phyloP scores from a whole-genome alignment of 305 asterid genomes.

The Coffea humblotiana region DNA sequence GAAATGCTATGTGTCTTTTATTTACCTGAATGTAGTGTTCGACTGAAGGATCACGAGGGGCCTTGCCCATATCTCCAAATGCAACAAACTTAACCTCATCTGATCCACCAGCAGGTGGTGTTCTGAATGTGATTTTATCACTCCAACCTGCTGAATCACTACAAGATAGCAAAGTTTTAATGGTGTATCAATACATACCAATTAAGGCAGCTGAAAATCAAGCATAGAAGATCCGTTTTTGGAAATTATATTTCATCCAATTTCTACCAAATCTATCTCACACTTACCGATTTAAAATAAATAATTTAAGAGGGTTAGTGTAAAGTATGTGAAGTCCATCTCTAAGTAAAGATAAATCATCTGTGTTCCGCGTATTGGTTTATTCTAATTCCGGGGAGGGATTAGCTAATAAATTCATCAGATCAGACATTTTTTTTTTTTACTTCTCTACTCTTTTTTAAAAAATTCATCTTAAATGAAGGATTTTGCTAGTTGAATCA shows the following conservation, averaged over 20 bases:
- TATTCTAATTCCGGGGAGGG: no score
- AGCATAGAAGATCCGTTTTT: not conserved
- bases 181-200: not conserved
- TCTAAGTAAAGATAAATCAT: no score
- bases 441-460: not conserved
- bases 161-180: not conserved
- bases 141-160: slow-evolving; percentile 85
- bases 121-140: slow-evolving; percentile 43
- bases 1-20: not conserved
- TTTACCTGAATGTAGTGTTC: slow-evolving; percentile 82
- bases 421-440: not conserved
- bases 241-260: no score
- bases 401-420: no score
- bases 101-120: slow-evolving; percentile 73
- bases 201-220: not conserved
- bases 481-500: not conserved
- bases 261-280: not conserved
- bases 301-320: no score
- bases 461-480: not conserved
- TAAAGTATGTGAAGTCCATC: no score
- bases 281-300: no score
- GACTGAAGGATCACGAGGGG: slow-evolving; percentile 70
- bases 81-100: slow-evolving; percentile 58
- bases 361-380: no score
- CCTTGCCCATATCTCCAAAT: slow-evolving; percentile 91